Evolutionary conservation across 108 stramenopile genomes (phyloP).

Genomic region (Seminavis robusta): DNA sequence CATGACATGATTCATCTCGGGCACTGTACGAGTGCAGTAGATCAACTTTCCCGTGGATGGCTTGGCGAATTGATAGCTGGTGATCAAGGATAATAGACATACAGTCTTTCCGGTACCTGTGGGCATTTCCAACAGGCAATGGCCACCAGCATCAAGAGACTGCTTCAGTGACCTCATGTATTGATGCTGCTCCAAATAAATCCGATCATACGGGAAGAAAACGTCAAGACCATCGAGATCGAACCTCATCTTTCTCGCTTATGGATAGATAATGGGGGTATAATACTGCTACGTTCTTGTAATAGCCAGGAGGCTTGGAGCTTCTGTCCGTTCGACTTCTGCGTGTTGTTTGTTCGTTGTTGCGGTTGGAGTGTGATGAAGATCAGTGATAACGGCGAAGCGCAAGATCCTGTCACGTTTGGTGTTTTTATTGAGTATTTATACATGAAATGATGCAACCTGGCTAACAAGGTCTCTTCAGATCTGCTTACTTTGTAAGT

Average conservation of each 20-base stretch:
- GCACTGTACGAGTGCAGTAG: conserved; percentile 99
- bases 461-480: conserved; percentile 12
- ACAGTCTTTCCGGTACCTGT: conserved; percentile 83
- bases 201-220: conserved; percentile 96
- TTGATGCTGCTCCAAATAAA: conserved; percentile 98
- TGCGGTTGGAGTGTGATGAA: not conserved
- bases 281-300: not conserved
- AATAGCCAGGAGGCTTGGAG: not conserved
- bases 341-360: not conserved
- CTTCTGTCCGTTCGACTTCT: not conserved
- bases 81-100: conserved; percentile 94
- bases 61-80: conserved; percentile 94
- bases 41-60: conserved; percentile 93
- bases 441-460: not conserved
- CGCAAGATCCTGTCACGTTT: not conserved
- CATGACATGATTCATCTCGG: conserved; percentile 99
- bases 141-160: conserved; percentile 95
- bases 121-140: conserved; percentile 98
- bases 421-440: not conserved
- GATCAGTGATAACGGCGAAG: too few species aligned
- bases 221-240: conserved; percentile 95
- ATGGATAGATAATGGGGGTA: not conserved
- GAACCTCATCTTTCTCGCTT: conserved; percentile 71
- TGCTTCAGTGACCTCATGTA: conserved; percentile 99
- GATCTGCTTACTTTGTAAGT: conserved; percentile 33